Base-by-base conservation (phyloP, 306 rosid genomes). In the Vicia faba region DNA sequence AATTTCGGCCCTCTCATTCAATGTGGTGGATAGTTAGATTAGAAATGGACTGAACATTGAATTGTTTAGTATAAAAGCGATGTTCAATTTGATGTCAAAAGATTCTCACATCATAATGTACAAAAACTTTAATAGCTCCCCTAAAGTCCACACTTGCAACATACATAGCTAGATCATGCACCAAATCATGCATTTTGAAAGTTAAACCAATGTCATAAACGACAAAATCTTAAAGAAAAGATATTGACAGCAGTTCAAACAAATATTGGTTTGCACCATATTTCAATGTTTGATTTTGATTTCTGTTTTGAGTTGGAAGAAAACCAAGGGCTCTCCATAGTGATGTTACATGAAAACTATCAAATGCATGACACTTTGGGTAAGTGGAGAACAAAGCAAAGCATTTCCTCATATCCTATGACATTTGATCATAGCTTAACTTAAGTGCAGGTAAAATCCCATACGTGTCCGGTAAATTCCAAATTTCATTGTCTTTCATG, bases 361-460 rank as follows among this genome's bases (percentile, higher is more conserved):
- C 0, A 38, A 66, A 72, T 1, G 1, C 1, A 39, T 5, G 18
- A 40, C 55, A 69, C 56, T 54, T 69, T 44, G 59, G 55, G 4
- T 4, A 76, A 13, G 63, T 54, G 3, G 67, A 69, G 28, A 70
- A 79, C 11, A 31, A 55, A 25, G 78, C 72, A 70, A 83, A 76
- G 11, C 86, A 78, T 49, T 20, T 53, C 10, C 50, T 82, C 49
- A 79, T 58, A 51, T 62, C 25, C 2, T 81, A 39, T 0, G 86
- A 68, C 79, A 79, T 41, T 15, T 51, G 71, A 79, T 75, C 72
- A 14, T 71, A 82, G 41, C 83, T 82, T n/a, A 79, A 29, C 31
- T 49, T 70, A 0, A 83, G 29, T 1, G 70, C 75, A 9, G 80
- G 81, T 15, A 76, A 48, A 8, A 79, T 76, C 19, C 33, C 75